Evolutionary conservation across 805 yeast genomes (phyloP).

Genomic region (Wickerhamiella allomyrinae): DNA sequence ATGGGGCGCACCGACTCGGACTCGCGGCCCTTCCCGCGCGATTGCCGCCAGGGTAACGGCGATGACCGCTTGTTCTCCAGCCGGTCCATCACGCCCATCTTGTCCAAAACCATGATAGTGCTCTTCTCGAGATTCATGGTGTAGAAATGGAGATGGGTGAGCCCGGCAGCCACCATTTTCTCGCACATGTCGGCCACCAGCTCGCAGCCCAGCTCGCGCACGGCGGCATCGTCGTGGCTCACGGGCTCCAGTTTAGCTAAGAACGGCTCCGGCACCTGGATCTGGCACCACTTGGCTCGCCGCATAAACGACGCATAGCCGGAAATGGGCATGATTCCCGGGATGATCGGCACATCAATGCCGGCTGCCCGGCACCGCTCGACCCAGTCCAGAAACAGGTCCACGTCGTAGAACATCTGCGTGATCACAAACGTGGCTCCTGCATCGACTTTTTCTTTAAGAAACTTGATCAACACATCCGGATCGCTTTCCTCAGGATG

Average conservation of each 20-base stretch:
- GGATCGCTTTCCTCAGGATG: constrained; percentile 72
- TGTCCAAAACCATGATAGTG: constrained; percentile 74
- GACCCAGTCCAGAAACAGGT: constrained; percentile 75
- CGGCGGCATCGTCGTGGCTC: constrained; percentile 79
- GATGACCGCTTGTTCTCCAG: constrained; percentile 7
- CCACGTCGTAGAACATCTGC: constrained; percentile 94
- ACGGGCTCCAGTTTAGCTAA: constrained; percentile 58
- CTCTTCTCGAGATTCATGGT: constrained; percentile 95
- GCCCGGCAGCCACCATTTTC: constrained; percentile 49
- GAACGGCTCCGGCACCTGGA: constrained; percentile 63
- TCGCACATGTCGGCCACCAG: constrained; percentile 74
- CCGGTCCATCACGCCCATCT: constrained; percentile 36
- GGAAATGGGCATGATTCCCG: constrained; percentile 98
- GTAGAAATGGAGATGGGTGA: constrained; percentile 85
- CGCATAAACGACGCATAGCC: constrained; percentile 85
- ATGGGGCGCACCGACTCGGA: constrained; percentile 83
- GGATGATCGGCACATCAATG: constrained; percentile 74
- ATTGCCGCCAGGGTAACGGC: constrained; percentile 74
- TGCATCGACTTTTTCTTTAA: constrained; percentile 81
- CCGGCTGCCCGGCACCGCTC: constrained; percentile 52
- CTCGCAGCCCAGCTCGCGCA: constrained; percentile 73
- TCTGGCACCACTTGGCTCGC: constrained; percentile 89
- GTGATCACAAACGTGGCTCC: constrained; percentile 93
- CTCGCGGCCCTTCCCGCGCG: constrained; percentile 64
- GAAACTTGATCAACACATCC: constrained; percentile 38